Base-by-base conservation (phyloP, 176 grass and related monocot species). In the Triticum timopheevii region DNA sequence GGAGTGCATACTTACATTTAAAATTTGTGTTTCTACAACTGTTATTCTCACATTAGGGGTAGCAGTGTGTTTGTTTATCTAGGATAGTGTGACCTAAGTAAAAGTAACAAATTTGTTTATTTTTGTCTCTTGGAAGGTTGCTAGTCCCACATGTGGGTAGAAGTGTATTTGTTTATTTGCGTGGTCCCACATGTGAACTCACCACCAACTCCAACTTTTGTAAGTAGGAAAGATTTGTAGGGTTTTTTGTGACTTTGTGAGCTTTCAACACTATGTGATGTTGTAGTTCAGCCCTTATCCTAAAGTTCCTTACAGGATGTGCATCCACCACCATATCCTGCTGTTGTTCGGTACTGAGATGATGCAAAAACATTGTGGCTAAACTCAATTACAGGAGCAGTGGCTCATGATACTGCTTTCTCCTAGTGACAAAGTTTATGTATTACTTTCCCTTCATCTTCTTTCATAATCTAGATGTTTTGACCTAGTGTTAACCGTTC, bases 401-500 rank as follows among this genome's bases (percentile, higher is more conserved):
- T 73, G 82, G 58, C 23, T 84, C 82, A 65, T 65, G 23, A 25
- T 65, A 13, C 28, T 84, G 23, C 30, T 74, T 84, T 73, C 42
- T 65, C 23, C 56, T 33, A 58, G 16, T 73, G 30, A 40, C 39
- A 39, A 84, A 74, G 28, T 45, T 54, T 79, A 52, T 25, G 22
- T 73, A 22, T 61, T 22, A n/a, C 31, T 85, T 88, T 84, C 15
- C 22, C 22, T 72, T 77, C 81, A 28, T 80, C 42, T 70, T 38
- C 34, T 50, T 63, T 62, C 6, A 70, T 40, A 74, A 77, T 78
- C 50, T 33, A 13, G 31, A 49, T 38, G 13, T 33, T 82, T 61
- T 35, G 9, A 81, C 39, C 20, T 76, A 50, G 17, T 63, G 24
- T 71, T 77, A 49, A 58, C 35, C 59, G 80, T 85, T 69, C 44